A percentile compares a stretch with the other conserved stretches of the same genome.
Conservation (phyloP, 1,284 basidiomycete species). For the Uromyces viciae-fabae region DNA sequence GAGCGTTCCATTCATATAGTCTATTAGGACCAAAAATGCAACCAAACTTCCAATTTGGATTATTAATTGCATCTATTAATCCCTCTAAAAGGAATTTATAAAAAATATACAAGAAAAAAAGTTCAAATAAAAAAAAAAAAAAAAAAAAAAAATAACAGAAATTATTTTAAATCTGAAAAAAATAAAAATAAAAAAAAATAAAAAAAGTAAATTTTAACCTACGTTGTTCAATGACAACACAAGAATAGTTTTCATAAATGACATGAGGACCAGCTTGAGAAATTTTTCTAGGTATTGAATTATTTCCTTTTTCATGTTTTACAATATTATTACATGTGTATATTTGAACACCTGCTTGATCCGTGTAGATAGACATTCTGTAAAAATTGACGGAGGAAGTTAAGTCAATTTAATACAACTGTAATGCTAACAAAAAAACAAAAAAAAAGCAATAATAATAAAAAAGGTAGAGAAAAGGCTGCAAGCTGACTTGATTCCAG, state of each 20-base stretch:
- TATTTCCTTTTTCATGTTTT: constrained; percentile 47
- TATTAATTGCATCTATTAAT: constrained; percentile 60
- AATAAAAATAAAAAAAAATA: not conserved
- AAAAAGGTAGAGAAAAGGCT: not conserved
- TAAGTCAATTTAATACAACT: not conserved
- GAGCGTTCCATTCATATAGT: constrained; percentile 58
- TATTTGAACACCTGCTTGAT: constrained; percentile 60
- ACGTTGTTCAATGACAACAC: constrained; percentile 59
- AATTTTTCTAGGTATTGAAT: constrained; percentile 59
- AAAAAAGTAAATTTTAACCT: not conserved
- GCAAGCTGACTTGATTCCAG: constrained; percentile 58
- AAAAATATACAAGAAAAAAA: not conserved
- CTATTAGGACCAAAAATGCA: constrained; percentile 59
- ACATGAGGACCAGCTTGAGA: constrained; percentile 58
- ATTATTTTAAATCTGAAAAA: not conserved
- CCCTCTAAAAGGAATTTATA: constrained; percentile 53
- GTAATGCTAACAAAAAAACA: not conserved
- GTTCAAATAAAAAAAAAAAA: not conserved
- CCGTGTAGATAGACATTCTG: constrained; percentile 61
- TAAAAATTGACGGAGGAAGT: not conserved
- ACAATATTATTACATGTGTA: constrained; percentile 60
- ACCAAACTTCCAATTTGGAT: constrained; percentile 58
- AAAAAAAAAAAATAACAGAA: not conserved
- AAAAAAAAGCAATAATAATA: not conserved
- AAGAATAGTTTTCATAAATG: constrained; percentile 58